Evolutionary conservation across 768 basidiomycete species (phyloP), one percentile per base, ranked within the genome.

Genomic region (Tricholomella constricta): DNA sequence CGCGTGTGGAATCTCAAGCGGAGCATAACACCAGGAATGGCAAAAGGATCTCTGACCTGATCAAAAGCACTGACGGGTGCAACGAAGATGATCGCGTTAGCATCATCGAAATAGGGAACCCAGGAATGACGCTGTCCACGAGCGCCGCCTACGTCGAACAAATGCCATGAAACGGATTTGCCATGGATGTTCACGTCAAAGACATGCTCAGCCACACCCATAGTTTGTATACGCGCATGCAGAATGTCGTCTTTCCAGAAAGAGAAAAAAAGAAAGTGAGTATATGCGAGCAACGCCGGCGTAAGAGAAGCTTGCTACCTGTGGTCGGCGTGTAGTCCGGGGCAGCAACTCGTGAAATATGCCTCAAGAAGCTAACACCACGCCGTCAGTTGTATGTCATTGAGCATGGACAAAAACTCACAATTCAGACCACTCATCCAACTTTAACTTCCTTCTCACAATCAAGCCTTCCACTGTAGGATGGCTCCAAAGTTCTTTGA

Each of bases 361-460:
- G 79, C 58, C 80, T 77, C 48, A 94, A 69, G 75, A 93, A 94
- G 66, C 91, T 93, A 57, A 23, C 19, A 14, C 38, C 20, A 26
- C 29, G 45, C 52, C 12, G 47, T 69, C 50, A 65, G 45, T 53
- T n/a, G 20, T 14, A 34, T 34, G 45, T 56, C 51, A 27, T 49
- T 15, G n/a, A 11, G 37, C 12, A 42, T 50, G 49, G 43, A 29
- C 20, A 15, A 51, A 37, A 25, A 77, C 91, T 68, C 65, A 93
- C 91, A 89, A 94, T 71, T 92, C 91, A 11, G 89, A 84, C 86
- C 90, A 91, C 67, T 94, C 91, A 58, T 93, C 90, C 45, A 93
- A 74, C 62, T 88, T 86, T 44, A 93, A 69, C 52, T 84, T 83
- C 52, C 90, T 78, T 62, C 80, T 84, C 19, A 73, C 73, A 41